phyloP scores from a whole-genome alignment of 768 basidiomycete species.

The Boletus sp. region DNA sequence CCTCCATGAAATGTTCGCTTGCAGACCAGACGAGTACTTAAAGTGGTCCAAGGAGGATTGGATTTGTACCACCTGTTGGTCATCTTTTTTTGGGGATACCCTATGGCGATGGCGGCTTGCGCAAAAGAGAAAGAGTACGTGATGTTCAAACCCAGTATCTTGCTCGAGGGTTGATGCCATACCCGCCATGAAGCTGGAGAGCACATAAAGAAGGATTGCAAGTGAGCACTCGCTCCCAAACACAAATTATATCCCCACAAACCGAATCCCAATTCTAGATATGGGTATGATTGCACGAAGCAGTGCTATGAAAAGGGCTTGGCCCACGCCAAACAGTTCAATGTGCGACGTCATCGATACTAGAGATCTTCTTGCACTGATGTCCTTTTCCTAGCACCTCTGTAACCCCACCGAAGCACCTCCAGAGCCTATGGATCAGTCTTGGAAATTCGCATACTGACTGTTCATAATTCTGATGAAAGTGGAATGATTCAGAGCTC shows the following conservation, averaged over 20 bases:
- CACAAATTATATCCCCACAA: not conserved
- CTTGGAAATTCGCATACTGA: too few relatives aligned
- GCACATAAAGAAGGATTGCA: not conserved
- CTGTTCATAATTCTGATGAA: too few relatives aligned
- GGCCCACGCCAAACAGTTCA: not conserved
- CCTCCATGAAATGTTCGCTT: not conserved
- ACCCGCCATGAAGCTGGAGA: not conserved
- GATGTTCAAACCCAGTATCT: too few relatives aligned
- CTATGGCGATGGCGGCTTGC: not conserved
- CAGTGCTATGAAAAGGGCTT: not conserved
- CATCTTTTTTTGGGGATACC: not conserved
- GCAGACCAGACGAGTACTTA: not conserved
- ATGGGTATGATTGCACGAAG: constrained; percentile 3
- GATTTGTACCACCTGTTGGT: not conserved
- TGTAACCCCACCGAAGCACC: not conserved
- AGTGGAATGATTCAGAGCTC: too few relatives aligned
- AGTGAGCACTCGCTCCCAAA: not conserved
- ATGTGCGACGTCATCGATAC: not conserved
- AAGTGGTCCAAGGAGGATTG: not conserved
- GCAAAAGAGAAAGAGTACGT: too few relatives aligned
- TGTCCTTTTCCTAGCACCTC: not conserved
- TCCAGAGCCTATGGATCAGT: too few relatives aligned
- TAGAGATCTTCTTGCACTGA: not conserved
- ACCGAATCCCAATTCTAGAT: not conserved
- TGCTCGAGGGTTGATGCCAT: too few relatives aligned